phyloP scores from a whole-genome alignment of 805 yeast species.

The Yarrowia sp. region DNA sequence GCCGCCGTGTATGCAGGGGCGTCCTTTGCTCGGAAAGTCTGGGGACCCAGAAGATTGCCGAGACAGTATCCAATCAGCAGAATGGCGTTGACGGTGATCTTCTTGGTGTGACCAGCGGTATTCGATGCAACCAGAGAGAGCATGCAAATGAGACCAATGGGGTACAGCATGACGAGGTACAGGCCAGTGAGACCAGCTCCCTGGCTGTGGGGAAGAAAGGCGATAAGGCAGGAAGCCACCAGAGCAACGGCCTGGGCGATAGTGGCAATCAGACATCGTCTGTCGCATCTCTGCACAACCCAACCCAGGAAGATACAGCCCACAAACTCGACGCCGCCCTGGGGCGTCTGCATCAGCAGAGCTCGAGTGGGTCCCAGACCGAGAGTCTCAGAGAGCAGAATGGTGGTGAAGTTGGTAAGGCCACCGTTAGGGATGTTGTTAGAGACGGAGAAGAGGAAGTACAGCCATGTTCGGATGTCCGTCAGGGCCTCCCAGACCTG shows the following conservation, averaged over 20 bases:
- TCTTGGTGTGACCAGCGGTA: constrained; percentile 73
- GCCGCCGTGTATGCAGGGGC: constrained; percentile 61
- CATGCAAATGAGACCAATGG: constrained; percentile 42
- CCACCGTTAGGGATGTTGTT: constrained; percentile 55
- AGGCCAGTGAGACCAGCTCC: constrained; percentile 45
- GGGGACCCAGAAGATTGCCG: constrained; percentile 73
- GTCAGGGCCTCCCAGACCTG: constrained; percentile 52
- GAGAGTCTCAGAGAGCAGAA: constrained; percentile 40
- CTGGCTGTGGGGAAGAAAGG: constrained; percentile 41
- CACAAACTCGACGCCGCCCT: constrained; percentile 41
- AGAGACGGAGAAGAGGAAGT: constrained; percentile 43
- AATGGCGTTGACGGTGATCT: constrained; percentile 56
- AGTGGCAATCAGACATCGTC: constrained; percentile 43
- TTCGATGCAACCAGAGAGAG: constrained; percentile 45
- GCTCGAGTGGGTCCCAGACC: constrained; percentile 28
- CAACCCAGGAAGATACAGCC: constrained; percentile 30
- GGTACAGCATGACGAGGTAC: constrained; percentile 41
- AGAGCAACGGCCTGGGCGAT: constrained; percentile 50
- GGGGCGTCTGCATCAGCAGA: constrained; percentile 38
- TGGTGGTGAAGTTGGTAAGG: constrained; percentile 48
- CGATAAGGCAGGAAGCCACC: constrained; percentile 46
- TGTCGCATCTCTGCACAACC: constrained; percentile 27
- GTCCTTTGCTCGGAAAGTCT: constrained; percentile 56
- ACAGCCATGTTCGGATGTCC: constrained; percentile 53
- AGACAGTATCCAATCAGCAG: constrained; percentile 64